Evolutionary conservation across 2,329 filamentous ascomycete genomes (phyloP).

Genomic region (Colletotrichum camelliae): DNA sequence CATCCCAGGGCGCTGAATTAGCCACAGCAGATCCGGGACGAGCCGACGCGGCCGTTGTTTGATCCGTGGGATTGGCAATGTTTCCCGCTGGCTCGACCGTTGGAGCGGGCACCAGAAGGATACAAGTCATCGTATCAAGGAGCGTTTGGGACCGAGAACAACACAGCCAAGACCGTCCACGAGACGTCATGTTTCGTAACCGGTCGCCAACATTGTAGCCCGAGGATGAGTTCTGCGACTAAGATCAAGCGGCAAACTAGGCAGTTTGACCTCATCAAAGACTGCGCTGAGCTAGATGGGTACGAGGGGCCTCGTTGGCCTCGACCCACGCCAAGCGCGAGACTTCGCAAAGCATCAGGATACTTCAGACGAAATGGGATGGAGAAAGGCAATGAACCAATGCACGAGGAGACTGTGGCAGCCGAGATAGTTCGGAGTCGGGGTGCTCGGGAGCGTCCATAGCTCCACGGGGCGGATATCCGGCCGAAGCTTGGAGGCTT

Average conservation of each 20-base stretch:
- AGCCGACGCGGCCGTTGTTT: not conserved
- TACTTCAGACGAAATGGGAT: not conserved
- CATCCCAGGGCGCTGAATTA: not conserved
- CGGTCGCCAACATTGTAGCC: not conserved
- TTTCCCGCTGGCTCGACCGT: not conserved
- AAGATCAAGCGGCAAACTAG: not conserved
- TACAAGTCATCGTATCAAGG: not conserved
- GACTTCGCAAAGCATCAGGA: not conserved
- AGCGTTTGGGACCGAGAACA: not conserved
- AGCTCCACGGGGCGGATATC: conserved; percentile 6
- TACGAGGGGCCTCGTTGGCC: not conserved
- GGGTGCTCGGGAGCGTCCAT: conserved; percentile 1
- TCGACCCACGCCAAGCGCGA: not conserved
- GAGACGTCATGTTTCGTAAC: not conserved
- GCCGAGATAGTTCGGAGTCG: not conserved
- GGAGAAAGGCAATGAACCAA: not conserved
- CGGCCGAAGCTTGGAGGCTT: conserved; percentile 11
- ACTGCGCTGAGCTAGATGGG: not conserved
- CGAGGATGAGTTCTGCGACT: not conserved
- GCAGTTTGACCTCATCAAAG: not conserved
- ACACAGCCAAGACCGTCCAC: not conserved
- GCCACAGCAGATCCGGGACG: not conserved
- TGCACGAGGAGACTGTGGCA: not conserved
- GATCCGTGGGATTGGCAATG: not conserved
- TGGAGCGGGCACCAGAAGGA: not conserved